Percentiles rank a stretch among this genome's conserved stretches.
These are phyloP conservation scores for Phytophthora pinifolia DNA, from an alignment of 352 stramenopile species.

Conservation along the genomic window DNA sequence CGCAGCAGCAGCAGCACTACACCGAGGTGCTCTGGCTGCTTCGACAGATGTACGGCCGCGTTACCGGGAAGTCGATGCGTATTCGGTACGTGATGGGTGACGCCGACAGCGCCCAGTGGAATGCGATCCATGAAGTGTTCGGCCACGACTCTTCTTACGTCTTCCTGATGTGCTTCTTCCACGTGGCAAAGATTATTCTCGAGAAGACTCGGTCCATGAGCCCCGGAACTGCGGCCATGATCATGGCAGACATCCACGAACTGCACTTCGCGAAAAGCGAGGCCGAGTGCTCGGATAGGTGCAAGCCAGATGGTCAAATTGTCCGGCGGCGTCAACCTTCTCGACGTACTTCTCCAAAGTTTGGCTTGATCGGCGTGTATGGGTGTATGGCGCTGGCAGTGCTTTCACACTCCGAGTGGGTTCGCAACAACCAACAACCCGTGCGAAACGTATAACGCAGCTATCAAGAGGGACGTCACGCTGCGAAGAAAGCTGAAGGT, in stretches of 20 bases:
- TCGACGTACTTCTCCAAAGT: background rate
- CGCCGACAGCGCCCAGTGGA: conserved; percentile 24
- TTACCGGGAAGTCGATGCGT: too few species aligned
- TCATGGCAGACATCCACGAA: too few species aligned
- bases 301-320: conserved; percentile 1
- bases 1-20: conserved; percentile 2
- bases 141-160: background rate
- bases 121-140: conserved; percentile 11
- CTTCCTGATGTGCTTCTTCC: conserved; percentile 26
- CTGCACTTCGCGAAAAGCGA: conserved; percentile 12
- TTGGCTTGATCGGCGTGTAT: background rate
- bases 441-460: background rate
- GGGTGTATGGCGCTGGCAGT: conserved; percentile 13
- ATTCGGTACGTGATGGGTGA: conserved; percentile 26
- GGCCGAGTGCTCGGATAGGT: background rate
- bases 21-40: conserved; percentile 3
- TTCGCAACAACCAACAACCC: conserved; percentile 27
- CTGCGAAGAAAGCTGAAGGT: too few species aligned
- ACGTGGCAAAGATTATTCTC: conserved; percentile 20
- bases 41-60: background rate
- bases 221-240: too few species aligned
- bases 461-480: conserved; percentile 1
- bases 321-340: background rate
- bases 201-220: conserved; percentile 4
- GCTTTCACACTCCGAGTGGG: conserved; percentile 16